These are phyloP conservation scores for Buxus sempervirens DNA, from an alignment of 164 flowering plant genomes.

Conservation along the genomic window DNA sequence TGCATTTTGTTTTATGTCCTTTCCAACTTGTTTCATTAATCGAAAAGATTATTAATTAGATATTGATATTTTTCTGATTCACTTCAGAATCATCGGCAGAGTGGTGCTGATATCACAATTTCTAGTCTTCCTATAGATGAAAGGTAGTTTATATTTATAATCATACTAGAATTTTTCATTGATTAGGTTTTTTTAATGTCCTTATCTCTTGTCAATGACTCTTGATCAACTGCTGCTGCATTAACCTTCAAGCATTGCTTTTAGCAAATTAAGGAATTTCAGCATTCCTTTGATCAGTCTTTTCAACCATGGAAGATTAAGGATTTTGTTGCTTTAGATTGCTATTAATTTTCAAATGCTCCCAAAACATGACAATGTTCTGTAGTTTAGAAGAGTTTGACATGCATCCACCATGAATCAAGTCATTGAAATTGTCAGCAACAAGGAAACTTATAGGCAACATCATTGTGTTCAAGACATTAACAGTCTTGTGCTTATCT, in stretches of 20 bases:
- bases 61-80: constrained; percentile 2
- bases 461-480: background rate
- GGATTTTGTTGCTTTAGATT: background rate
- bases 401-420: background rate
- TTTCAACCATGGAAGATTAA: too few species aligned
- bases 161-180: background rate
- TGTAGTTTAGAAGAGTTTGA: too few species aligned
- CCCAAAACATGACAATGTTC: background rate
- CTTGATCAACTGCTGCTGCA: too few species aligned
- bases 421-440: background rate
- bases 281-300: too few species aligned
- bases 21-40: background rate
- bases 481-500: background rate
- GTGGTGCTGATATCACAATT: constrained; percentile 90
- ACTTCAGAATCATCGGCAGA: constrained; percentile 69
- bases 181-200: too few species aligned
- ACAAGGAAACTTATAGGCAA: background rate
- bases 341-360: background rate
- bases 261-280: too few species aligned
- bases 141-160: constrained; percentile 40
- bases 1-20: constrained; percentile 1
- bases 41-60: background rate
- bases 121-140: constrained; percentile 86
- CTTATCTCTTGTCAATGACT: background rate
- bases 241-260: too few species aligned